These are phyloP conservation scores for Hebeloma cylindrosporum DNA, from an alignment of 768 basidiomycete genomes.

Conservation along the genomic window DNA sequence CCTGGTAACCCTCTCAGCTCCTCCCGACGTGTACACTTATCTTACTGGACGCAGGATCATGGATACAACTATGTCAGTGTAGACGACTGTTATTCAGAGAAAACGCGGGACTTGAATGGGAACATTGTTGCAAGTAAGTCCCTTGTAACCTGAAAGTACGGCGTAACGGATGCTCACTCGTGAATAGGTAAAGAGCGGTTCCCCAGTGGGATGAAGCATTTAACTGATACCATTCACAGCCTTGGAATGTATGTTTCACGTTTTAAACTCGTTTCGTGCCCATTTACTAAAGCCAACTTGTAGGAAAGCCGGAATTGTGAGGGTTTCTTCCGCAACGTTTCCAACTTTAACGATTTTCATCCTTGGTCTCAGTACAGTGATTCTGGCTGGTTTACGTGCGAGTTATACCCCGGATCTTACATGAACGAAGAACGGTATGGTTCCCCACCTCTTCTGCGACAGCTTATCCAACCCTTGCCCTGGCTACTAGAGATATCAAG, in stretches of 20 bases:
- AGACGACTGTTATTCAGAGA: constrained; percentile 68
- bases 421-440: constrained; percentile 57
- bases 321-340: constrained; percentile 14
- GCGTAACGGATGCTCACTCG: not conserved
- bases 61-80: constrained; percentile 62
- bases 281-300: not conserved
- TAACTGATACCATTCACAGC: constrained; percentile 55
- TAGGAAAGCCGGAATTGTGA: constrained; percentile 64
- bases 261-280: not conserved
- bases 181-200: constrained; percentile 48
- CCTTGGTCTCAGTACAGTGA: constrained; percentile 53
- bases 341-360: not conserved
- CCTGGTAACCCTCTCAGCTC: constrained; percentile 33
- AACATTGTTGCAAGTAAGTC: constrained; percentile 56
- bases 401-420: constrained; percentile 63
- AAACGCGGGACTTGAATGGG: constrained; percentile 47
- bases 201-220: constrained; percentile 54
- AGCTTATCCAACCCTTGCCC: not conserved
- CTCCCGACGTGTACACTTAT: not conserved
- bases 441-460: not conserved
- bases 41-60: constrained; percentile 40
- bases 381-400: constrained; percentile 69
- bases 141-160: not conserved
- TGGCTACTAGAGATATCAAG: constrained; percentile 46
- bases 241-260: constrained; percentile 51